Evolutionary conservation across 768 basidiomycete genomes (phyloP).

Genomic region (Cystofilobasidium macerans): DNA sequence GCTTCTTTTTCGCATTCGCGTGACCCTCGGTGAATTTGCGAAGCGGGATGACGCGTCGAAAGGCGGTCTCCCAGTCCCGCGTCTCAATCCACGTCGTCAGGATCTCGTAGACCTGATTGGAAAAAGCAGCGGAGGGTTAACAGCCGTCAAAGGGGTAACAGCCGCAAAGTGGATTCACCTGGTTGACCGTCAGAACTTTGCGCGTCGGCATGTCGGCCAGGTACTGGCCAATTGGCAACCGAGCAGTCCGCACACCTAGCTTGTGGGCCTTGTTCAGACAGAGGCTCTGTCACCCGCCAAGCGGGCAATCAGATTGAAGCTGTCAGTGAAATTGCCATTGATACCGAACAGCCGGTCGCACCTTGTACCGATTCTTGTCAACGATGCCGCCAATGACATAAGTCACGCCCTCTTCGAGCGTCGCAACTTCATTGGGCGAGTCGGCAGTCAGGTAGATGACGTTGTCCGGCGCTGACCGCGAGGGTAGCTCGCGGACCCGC

Average conservation of each 20-base stretch:
- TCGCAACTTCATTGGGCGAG: constrained; percentile 70
- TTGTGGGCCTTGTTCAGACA: constrained; percentile 74
- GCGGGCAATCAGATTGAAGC: no score
- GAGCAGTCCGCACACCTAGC: constrained; percentile 67
- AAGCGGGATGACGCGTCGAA: constrained; percentile 80
- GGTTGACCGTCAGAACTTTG: constrained; percentile 95
- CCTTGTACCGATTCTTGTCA: constrained; percentile 95
- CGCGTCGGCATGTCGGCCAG: constrained; percentile 71
- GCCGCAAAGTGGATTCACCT: constrained; percentile 41
- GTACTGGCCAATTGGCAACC: constrained; percentile 88
- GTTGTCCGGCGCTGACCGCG: neutral
- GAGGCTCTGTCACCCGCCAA: constrained; percentile 37
- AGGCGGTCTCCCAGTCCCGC: constrained; percentile 67
- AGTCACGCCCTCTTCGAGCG: constrained; percentile 68
- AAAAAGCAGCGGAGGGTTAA: neutral
- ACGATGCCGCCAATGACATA: constrained; percentile 94
- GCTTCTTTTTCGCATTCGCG: neutral
- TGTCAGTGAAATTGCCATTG: no score
- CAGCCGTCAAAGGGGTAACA: neutral
- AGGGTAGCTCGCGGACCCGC: constrained; percentile 6
- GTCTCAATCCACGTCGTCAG: constrained; percentile 68
- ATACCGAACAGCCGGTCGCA: constrained; percentile 34
- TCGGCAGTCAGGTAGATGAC: constrained; percentile 93
- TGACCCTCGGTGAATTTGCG: constrained; percentile 55
- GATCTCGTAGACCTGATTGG: constrained; percentile 76